These are phyloP conservation scores for Colletotrichum euphorbiae DNA, from an alignment of 2,329 filamentous ascomycete genomes.

Conservation along the genomic window DNA sequence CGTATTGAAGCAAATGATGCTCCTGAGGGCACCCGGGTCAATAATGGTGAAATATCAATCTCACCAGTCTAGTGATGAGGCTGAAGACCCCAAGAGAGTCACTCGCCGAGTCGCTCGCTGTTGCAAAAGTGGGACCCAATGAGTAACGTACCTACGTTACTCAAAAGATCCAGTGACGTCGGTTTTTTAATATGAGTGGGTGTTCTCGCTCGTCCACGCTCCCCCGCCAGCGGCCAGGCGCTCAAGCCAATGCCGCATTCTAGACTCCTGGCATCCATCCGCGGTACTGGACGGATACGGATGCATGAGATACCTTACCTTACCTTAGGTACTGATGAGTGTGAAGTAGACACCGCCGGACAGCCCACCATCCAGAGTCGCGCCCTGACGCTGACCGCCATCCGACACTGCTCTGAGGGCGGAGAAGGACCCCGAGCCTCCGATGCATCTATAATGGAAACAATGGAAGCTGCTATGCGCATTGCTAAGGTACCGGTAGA, in stretches of 20 bases:
- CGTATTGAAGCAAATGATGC: background rate
- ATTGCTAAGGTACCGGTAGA: background rate
- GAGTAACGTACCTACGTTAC: background rate
- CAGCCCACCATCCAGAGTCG: background rate
- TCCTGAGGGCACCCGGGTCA: background rate
- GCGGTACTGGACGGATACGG: constrained; percentile 2
- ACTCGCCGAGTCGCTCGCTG: constrained; percentile 22
- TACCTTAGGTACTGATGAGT: too few species aligned
- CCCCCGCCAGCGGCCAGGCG: background rate
- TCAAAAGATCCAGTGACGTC: constrained; percentile 27
- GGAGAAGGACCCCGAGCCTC: constrained; percentile 22
- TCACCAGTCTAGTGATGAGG: background rate
- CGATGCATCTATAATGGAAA: constrained; percentile 1
- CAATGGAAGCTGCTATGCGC: background rate
- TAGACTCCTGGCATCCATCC: background rate
- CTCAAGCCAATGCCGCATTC: background rate
- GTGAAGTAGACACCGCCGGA: background rate
- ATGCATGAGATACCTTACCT: background rate
- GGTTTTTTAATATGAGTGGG: background rate
- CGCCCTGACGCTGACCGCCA: constrained; percentile 20
- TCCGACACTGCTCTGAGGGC: background rate
- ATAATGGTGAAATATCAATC: constrained; percentile 16
- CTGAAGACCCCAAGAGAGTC: constrained; percentile 20
- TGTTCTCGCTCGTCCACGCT: background rate
- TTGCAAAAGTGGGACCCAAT: background rate